Conservation (phyloP, 1,284 basidiomycete genomes). For the Microstroma glucosiphilum region DNA sequence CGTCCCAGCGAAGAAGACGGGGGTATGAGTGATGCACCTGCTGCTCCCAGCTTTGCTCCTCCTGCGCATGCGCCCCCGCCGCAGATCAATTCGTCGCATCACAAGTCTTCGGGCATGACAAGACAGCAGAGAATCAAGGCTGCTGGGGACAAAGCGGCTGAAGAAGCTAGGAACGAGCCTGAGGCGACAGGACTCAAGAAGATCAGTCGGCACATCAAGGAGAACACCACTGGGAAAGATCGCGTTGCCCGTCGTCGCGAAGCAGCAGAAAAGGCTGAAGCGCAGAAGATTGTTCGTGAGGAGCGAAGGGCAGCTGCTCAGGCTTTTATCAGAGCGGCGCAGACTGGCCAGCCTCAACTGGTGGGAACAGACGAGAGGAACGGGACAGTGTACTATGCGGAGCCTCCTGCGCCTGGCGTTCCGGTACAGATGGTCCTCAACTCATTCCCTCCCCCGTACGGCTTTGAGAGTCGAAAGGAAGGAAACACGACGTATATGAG, state of each 20-base stretch:
- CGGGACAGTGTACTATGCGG: conserved; percentile 10
- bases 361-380: neutral
- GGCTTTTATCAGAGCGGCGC: neutral
- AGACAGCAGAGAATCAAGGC: neutral
- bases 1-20: neutral
- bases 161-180: neutral
- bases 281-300: neutral
- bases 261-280: neutral
- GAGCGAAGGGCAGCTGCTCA: neutral
- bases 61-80: neutral
- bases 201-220: conserved; percentile 43
- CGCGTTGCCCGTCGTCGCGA: conserved; percentile 1
- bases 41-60: neutral
- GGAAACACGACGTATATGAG: neutral
- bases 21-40: neutral
- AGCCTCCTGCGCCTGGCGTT: neutral
- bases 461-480: neutral
- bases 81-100: neutral
- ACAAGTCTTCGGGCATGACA: neutral
- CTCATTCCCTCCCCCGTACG: neutral
- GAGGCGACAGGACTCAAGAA: conserved; percentile 30
- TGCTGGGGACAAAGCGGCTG: neutral
- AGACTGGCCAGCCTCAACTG: neutral
- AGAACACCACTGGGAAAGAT: conserved; percentile 39
- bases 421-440: conserved; percentile 18